These are phyloP conservation scores for Fusarium ramigenum DNA, from an alignment of 2,329 filamentous ascomycete species.

Conservation along the genomic window DNA sequence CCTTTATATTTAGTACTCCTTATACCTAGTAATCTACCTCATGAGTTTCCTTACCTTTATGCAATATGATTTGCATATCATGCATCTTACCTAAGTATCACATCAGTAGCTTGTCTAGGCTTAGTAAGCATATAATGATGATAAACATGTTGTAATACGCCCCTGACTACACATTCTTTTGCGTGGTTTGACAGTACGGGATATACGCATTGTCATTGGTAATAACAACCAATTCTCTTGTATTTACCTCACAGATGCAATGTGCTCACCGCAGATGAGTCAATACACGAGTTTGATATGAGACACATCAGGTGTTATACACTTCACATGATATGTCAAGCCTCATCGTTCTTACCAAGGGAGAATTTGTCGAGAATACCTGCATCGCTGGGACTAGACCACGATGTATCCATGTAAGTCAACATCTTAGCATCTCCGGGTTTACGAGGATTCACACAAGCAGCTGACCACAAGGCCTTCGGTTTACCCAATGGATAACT, in stretches of 20 bases:
- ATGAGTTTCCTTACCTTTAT: not conserved
- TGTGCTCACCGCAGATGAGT: not conserved
- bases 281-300: not conserved
- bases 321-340: not conserved
- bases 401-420: slow-evolving; percentile 13
- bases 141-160: not conserved
- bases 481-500: not conserved
- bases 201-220: not conserved
- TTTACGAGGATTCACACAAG: not conserved
- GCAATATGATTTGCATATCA: not conserved
- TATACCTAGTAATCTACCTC: no score
- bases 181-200: no score
- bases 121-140: not conserved
- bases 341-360: not conserved
- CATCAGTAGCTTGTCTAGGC: no score
- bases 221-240: not conserved
- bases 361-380: not conserved
- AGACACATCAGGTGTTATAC: not conserved
- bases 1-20: not conserved
- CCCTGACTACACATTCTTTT: not conserved
- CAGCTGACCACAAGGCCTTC: slow-evolving; percentile 4
- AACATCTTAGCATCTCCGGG: not conserved
- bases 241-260: no score
- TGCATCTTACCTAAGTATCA: no score
- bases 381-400: not conserved